phyloP scores from a whole-genome alignment of 306 rosid species.

The Datisca glomerata region DNA sequence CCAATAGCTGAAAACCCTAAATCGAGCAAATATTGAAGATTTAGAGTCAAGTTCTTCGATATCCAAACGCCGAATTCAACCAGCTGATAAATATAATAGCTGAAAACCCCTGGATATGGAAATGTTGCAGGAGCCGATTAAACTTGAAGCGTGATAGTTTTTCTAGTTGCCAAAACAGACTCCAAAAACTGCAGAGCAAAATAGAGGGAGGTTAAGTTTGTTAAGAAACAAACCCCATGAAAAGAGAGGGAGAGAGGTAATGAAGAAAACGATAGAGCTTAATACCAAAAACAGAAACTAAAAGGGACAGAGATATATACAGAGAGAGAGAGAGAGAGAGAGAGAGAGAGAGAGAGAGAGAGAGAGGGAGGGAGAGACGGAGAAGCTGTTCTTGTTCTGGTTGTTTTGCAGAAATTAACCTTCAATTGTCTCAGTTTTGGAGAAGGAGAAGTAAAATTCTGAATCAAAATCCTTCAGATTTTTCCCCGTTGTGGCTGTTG shows the following conservation, averaged over 20 bases:
- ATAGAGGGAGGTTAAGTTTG: slow-evolving; percentile 38
- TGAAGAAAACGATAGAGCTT: not conserved
- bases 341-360: slow-evolving; percentile 12
- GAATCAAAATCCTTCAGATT: no score
- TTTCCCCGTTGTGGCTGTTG: slow-evolving; percentile 1
- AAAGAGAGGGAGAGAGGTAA: slow-evolving; percentile 2
- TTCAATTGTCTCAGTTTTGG: not conserved
- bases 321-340: not conserved
- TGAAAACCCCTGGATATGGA: not conserved
- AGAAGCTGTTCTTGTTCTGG: slow-evolving; percentile 6
- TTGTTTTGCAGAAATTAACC: not conserved
- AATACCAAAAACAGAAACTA: not conserved
- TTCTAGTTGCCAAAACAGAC: slow-evolving; percentile 8
- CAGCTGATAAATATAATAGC: not conserved
- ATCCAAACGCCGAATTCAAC: slow-evolving; percentile 3
- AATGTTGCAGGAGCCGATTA: not conserved
- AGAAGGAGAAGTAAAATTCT: not conserved
- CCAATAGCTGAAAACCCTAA: slow-evolving; percentile 19
- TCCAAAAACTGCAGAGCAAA: slow-evolving; percentile 28
- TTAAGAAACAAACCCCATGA: slow-evolving; percentile 33
- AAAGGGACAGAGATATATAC: not conserved
- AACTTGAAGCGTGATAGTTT: not conserved
- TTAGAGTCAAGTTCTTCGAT: slow-evolving; percentile 5
- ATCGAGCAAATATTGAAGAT: slow-evolving; percentile 4
- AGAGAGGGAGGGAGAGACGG: no score